Base-by-base conservation (phyloP, 163 green algal genomes). In the Coccomyxa subellipsoidea region DNA sequence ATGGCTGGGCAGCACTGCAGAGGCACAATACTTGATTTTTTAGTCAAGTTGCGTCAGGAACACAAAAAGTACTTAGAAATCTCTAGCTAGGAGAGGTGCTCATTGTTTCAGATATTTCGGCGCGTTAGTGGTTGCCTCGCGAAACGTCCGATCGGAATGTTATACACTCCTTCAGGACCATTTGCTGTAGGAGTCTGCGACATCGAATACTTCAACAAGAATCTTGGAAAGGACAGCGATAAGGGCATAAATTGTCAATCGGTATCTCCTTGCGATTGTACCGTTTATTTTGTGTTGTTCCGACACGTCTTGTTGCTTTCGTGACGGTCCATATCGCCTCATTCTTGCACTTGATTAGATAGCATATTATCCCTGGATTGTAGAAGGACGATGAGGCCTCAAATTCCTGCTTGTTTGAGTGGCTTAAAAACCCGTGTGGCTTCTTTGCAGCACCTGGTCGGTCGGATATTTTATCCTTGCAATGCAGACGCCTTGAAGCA, bases 371-470 rank as follows among this genome's bases (percentile, higher is more conserved):
- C n/a, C n/a, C n/a, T n/a, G n/a, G n/a, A n/a, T n/a, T n/a, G n/a
- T n/a, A n/a, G n/a, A n/a, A n/a, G n/a, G n/a, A n/a, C n/a, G n/a
- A n/a, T n/a, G n/a, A n/a, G n/a, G n/a, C n/a, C n/a, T n/a, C n/a
- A n/a, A n/a, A n/a, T n/a, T n/a, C n/a, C n/a, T n/a, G n/a, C n/a
- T n/a, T n/a, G n/a, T n/a, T n/a, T n/a, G n/a, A n/a, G n/a, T n/a
- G n/a, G n/a, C n/a, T n/a, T n/a, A n/a, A n/a, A n/a, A n/a, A n/a
- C n/a, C n/a, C n/a, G n/a, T n/a, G n/a, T n/a, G n/a, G n/a, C n/a
- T n/a, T n/a, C n/a, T n/a, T n/a, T n/a, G n/a, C n/a, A n/a, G 80
- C 80, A 83, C 29, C 31, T 83, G 15, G 71, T 80, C 12, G 80
- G 70, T 8, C 53, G 53, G 10, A 73, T 83, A 12, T 83, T 80